Conservation (phyloP, 345 rosid genomes). For the Melaleuca quinquenervia region DNA sequence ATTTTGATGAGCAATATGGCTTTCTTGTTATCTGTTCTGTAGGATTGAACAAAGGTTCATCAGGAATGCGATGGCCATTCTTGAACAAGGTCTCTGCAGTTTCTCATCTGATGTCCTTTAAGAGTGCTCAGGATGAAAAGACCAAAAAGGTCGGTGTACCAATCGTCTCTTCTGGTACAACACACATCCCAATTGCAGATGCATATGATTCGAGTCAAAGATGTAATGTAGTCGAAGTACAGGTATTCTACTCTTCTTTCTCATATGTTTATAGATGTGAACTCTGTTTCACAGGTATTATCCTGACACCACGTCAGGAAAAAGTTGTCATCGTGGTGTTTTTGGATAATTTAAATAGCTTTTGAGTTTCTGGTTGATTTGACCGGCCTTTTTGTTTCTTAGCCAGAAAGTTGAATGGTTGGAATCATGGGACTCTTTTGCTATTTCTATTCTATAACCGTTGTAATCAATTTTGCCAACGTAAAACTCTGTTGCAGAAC, state of each 20-base stretch:
- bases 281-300: not conserved
- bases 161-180: conserved; percentile 13
- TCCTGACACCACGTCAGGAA: not conserved
- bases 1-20: not conserved
- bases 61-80: conserved; percentile 30
- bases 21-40: not conserved
- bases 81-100: conserved; percentile 26
- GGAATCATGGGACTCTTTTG: not conserved
- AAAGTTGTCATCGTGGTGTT: not conserved
- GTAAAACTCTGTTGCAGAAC: not conserved
- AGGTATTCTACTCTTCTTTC: conserved; percentile 10
- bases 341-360: not conserved
- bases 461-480: not conserved
- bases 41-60: not conserved
- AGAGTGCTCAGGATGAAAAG: conserved; percentile 34
- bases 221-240: conserved; percentile 11
- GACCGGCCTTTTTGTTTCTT: not conserved
- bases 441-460: not conserved
- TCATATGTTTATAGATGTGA: not conserved
- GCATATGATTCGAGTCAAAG: conserved; percentile 3
- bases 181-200: conserved; percentile 14
- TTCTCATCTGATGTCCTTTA: conserved; percentile 27
- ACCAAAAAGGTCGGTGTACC: conserved; percentile 8
- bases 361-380: not conserved
- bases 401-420: not conserved